phyloP scores from a whole-genome alignment of 2,329 filamentous ascomycete genomes.

The Pseudogymnoascus sp. region DNA sequence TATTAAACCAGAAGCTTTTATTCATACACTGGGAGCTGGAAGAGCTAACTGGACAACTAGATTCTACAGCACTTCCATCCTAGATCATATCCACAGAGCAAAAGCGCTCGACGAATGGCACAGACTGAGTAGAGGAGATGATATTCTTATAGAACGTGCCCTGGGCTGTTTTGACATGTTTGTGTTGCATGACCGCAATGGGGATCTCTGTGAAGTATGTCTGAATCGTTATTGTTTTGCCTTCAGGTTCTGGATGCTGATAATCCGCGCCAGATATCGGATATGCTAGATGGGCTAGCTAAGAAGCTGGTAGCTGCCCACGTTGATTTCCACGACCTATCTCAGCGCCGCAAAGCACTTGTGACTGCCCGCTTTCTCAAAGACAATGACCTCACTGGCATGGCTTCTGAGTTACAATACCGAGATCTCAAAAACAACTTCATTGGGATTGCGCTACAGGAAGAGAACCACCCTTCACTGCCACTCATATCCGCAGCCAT shows the following conservation, averaged over 20 bases:
- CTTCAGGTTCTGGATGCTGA: neutral
- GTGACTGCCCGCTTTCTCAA: slow-evolving; percentile 62
- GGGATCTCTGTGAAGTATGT: slow-evolving; percentile 62
- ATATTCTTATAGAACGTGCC: slow-evolving; percentile 59
- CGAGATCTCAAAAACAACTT: slow-evolving; percentile 79
- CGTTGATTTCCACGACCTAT: slow-evolving; percentile 44
- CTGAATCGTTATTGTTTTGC: neutral
- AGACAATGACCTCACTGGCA: slow-evolving; percentile 58
- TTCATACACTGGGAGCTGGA: slow-evolving; percentile 10
- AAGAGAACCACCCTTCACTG: slow-evolving; percentile 65
- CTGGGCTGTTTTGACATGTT: slow-evolving; percentile 86
- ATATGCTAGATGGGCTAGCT: slow-evolving; percentile 57
- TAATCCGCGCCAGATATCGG: slow-evolving; percentile 41
- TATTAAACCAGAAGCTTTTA: neutral
- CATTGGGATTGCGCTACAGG: slow-evolving; percentile 70
- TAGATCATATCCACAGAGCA: slow-evolving; percentile 73
- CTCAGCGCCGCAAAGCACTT: slow-evolving; percentile 59
- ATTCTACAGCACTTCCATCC: slow-evolving; percentile 64
- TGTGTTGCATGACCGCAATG: slow-evolving; percentile 60
- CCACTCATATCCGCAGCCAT: slow-evolving; percentile 83
- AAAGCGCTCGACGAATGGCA: slow-evolving; percentile 73
- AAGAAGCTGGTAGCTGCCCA: slow-evolving; percentile 43
- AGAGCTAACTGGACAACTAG: slow-evolving; percentile 32
- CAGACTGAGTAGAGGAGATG: slow-evolving; percentile 40
- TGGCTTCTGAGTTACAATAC: slow-evolving; percentile 58